phyloP scores from a whole-genome alignment of 148 eudicot genomes.

The Silene latifolia region DNA sequence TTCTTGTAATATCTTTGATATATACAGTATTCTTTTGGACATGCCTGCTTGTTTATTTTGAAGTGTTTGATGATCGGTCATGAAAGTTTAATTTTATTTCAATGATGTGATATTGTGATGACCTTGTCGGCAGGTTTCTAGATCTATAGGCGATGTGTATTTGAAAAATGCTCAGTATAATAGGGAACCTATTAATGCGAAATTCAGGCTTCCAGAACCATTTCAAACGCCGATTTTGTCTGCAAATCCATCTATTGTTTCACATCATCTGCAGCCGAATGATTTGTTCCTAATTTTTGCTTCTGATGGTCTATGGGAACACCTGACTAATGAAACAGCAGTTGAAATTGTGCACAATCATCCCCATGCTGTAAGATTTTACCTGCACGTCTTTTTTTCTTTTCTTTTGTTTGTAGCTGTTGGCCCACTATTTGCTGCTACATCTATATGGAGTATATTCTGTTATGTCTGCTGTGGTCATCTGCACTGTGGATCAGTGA shows the following conservation, averaged over 20 bases:
- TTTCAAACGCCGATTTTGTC: slow-evolving; percentile 55
- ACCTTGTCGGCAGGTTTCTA: slow-evolving; percentile 53
- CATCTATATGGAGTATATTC: not conserved
- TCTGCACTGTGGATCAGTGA: not conserved
- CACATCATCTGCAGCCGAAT: slow-evolving; percentile 51
- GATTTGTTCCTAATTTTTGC: slow-evolving; percentile 72
- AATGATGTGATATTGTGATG: slow-evolving; percentile 14
- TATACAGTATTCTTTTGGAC: not conserved
- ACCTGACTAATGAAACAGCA: slow-evolving; percentile 69
- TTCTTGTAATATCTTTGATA: not conserved
- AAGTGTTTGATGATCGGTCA: not conserved
- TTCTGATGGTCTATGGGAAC: slow-evolving; percentile 85
- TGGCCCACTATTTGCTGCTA: not conserved
- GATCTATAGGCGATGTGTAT: slow-evolving; percentile 67
- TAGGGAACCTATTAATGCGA: slow-evolving; percentile 52
- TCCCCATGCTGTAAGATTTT: slow-evolving; percentile 61
- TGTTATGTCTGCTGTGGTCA: not conserved
- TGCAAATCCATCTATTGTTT: slow-evolving; percentile 53
- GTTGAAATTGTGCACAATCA: slow-evolving; percentile 69
- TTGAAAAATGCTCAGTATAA: slow-evolving; percentile 60
- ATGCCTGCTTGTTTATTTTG: not conserved
- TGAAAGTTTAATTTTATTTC: slow-evolving; percentile 12
- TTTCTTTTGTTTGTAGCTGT: not conserved
- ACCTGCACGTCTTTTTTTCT: not conserved
- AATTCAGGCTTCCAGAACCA: slow-evolving; percentile 66